Percentiles rank a stretch among this genome's conserved stretches.
Evolutionary conservation across 2,329 filamentous ascomycete genomes (phyloP).

Genomic region (Colletotrichum sp.): DNA sequence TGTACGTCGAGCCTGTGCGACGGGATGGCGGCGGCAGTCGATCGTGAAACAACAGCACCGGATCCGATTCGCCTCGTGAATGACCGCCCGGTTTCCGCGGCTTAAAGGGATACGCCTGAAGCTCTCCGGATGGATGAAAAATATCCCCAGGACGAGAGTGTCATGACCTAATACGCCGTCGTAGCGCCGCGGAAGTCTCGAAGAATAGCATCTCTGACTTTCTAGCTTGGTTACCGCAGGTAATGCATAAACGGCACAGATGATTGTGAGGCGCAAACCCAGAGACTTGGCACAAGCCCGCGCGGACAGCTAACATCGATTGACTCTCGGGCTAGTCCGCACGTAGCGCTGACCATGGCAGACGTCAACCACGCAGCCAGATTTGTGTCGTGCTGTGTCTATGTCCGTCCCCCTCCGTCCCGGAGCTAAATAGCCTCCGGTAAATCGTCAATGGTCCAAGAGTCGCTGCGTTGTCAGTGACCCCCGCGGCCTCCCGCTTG

Average conservation of each 20-base stretch:
- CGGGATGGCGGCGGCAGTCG: not conserved
- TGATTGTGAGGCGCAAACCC: not conserved
- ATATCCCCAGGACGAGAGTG: not conserved
- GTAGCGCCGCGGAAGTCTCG: not conserved
- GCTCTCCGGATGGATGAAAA: not conserved
- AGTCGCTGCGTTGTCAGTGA: not conserved
- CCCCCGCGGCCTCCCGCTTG: not conserved
- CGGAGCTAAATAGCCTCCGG: not conserved
- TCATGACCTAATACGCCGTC: not conserved
- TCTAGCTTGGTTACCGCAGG: not conserved
- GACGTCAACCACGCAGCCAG: not conserved
- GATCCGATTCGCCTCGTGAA: not conserved
- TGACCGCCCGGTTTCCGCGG: not conserved
- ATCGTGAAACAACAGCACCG: not conserved
- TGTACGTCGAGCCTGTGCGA: not conserved
- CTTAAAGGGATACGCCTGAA: not conserved
- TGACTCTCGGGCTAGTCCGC: not conserved
- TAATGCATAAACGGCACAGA: not conserved
- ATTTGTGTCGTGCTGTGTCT: not conserved
- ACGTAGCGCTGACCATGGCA: not conserved
- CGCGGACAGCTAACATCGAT: not conserved
- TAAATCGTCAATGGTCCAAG: not conserved
- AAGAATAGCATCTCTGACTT: not conserved
- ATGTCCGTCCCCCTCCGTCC: not conserved
- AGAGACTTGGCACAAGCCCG: not conserved